phyloP scores from a whole-genome alignment of 2,329 filamentous ascomycete genomes.

The Tolypocladium album region DNA sequence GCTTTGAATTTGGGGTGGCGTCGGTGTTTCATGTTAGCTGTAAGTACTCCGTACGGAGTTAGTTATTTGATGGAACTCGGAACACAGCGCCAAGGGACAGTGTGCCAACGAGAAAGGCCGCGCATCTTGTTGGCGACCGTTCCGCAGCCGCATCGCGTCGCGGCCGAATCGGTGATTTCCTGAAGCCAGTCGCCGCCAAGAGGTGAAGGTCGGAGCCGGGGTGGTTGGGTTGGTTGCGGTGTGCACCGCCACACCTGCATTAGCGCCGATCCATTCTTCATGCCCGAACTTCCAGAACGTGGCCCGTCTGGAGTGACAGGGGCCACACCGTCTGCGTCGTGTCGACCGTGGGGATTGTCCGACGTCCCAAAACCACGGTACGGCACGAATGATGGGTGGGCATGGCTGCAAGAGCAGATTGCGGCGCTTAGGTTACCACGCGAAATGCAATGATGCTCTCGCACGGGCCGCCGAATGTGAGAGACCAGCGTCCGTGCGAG shows the following conservation, averaged over 20 bases:
- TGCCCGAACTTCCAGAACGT: slow-evolving; percentile 3
- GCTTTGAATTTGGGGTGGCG: neutral
- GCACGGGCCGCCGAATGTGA: neutral
- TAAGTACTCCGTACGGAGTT: too few relatives aligned
- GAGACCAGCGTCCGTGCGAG: too few relatives aligned
- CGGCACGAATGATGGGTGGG: too few relatives aligned
- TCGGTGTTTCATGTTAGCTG: neutral
- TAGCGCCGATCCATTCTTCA: slow-evolving; percentile 21
- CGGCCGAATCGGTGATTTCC: slow-evolving; percentile 3
- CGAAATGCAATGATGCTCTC: neutral
- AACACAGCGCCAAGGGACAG: neutral
- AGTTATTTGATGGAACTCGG: neutral
- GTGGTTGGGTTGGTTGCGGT: neutral
- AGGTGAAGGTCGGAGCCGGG: slow-evolving; percentile 5
- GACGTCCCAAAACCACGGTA: neutral
- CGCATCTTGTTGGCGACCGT: neutral
- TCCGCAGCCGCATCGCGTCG: neutral
- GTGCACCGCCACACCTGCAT: slow-evolving; percentile 27
- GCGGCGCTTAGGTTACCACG: neutral
- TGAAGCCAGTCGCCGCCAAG: neutral
- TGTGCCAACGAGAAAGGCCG: neutral
- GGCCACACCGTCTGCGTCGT: neutral
- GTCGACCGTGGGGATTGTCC: neutral
- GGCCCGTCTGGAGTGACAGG: neutral
- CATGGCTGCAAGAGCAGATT: neutral